These are phyloP conservation scores for Diddensiella santjacobensis DNA, from an alignment of 805 yeast species.

Conservation along the genomic window DNA sequence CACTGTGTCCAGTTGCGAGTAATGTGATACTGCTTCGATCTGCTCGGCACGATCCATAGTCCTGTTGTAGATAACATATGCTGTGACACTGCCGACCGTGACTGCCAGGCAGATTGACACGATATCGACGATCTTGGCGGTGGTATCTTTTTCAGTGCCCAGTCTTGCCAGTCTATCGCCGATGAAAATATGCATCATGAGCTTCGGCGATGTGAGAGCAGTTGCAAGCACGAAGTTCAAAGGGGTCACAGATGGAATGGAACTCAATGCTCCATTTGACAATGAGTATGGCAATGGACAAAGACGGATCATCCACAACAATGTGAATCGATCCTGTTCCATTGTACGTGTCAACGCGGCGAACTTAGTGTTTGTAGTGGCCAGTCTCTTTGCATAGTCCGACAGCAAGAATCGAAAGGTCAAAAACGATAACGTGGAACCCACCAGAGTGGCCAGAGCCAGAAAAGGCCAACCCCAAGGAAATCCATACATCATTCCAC, in stretches of 20 bases:
- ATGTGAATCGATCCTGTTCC: slow-evolving; percentile 62
- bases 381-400: slow-evolving; percentile 55
- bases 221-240: slow-evolving; percentile 67
- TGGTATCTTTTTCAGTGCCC: slow-evolving; percentile 49
- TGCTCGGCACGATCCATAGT: slow-evolving; percentile 35
- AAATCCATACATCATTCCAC: slow-evolving; percentile 83
- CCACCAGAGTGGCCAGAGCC: slow-evolving; percentile 63
- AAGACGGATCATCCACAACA: slow-evolving; percentile 69
- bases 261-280: slow-evolving; percentile 88
- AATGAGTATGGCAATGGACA: slow-evolving; percentile 94
- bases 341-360: slow-evolving; percentile 71
- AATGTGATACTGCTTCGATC: slow-evolving; percentile 26
- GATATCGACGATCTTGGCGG: slow-evolving; percentile 57
- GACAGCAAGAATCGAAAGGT: slow-evolving; percentile 58
- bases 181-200: slow-evolving; percentile 68
- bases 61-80: slow-evolving; percentile 62
- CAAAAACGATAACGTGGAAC: slow-evolving; percentile 72
- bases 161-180: slow-evolving; percentile 71
- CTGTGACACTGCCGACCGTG: slow-evolving; percentile 51
- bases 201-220: slow-evolving; percentile 73
- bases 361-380: slow-evolving; percentile 59
- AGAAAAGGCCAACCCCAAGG: slow-evolving; percentile 74
- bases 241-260: slow-evolving; percentile 70
- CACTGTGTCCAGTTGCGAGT: slow-evolving; percentile 16
- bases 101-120: slow-evolving; percentile 57